These are phyloP conservation scores for Blastocystis sp. DNA, from an alignment of 352 stramenopile genomes.

Conservation along the genomic window DNA sequence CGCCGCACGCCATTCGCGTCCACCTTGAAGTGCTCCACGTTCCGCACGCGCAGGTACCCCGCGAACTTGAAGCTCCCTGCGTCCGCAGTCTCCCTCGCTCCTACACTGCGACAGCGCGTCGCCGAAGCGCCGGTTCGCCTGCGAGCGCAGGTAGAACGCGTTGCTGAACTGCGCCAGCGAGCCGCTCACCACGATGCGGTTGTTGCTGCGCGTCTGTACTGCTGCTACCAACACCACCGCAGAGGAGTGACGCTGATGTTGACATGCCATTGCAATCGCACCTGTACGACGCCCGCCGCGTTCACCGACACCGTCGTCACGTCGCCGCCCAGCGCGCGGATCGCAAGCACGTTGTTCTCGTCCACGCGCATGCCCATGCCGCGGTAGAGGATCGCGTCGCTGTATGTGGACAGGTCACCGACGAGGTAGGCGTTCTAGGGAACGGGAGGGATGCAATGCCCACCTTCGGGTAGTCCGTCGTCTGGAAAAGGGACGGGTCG, in stretches of 20 bases:
- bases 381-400: constrained; percentile 65
- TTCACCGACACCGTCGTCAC: constrained; percentile 61
- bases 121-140: constrained; percentile 59
- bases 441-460: constrained; percentile 65
- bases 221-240: constrained; percentile 68
- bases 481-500: constrained; percentile 70
- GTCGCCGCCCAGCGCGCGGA: constrained; percentile 70
- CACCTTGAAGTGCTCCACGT: constrained; percentile 68
- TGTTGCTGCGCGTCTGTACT: constrained; percentile 79
- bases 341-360: constrained; percentile 67
- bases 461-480: constrained; percentile 68
- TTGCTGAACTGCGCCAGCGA: constrained; percentile 78
- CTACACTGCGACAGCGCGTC: constrained; percentile 71
- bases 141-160: constrained; percentile 65
- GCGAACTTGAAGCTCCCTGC: constrained; percentile 72
- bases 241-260: constrained; percentile 55
- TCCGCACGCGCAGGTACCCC: constrained; percentile 73
- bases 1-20: constrained; percentile 65
- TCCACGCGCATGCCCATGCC: constrained; percentile 72
- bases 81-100: not conserved
- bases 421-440: constrained; percentile 60
- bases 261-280: not conserved
- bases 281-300: not conserved
- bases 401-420: not conserved
- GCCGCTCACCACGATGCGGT: constrained; percentile 72